Percentiles rank a stretch among this genome's conserved stretches.
Evolutionary conservation across 2,329 filamentous ascomycete genomes (phyloP).

Genomic region (Exophiala dermatitidis): DNA sequence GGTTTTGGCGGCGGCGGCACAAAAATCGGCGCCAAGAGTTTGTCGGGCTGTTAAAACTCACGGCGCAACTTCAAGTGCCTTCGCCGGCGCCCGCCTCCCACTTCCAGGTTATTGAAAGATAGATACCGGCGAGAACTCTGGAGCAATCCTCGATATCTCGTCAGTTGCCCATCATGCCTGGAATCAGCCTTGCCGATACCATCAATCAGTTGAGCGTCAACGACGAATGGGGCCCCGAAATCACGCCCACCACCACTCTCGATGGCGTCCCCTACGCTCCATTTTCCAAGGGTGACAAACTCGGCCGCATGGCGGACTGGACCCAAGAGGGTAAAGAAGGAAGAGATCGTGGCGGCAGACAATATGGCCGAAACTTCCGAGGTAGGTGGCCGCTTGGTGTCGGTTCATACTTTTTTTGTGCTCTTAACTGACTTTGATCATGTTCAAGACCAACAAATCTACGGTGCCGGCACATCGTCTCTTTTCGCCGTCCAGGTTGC

Average conservation of each 20-base stretch:
- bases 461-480: slow-evolving; percentile 78
- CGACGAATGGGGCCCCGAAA: slow-evolving; percentile 80
- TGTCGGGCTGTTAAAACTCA: neutral
- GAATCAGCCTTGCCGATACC: slow-evolving; percentile 55
- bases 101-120: neutral
- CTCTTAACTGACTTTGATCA: neutral
- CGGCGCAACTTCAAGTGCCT: neutral
- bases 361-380: slow-evolving; percentile 90
- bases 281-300: slow-evolving; percentile 97
- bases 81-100: neutral
- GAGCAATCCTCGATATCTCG: no score
- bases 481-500: slow-evolving; percentile 84
- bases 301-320: slow-evolving; percentile 99
- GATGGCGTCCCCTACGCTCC: slow-evolving; percentile 95
- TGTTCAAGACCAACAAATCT: slow-evolving; percentile 79
- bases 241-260: slow-evolving; percentile 77
- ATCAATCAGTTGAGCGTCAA: slow-evolving; percentile 65
- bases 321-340: slow-evolving; percentile 74
- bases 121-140: no score
- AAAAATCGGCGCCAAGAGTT: neutral
- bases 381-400: slow-evolving; percentile 47
- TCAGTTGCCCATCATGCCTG: slow-evolving; percentile 38
- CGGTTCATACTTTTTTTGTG: neutral
- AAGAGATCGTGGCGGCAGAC: slow-evolving; percentile 68
- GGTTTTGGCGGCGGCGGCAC: no score